Conservation (phyloP, 345 rosid species). For the Rhodamnia rubescens region DNA sequence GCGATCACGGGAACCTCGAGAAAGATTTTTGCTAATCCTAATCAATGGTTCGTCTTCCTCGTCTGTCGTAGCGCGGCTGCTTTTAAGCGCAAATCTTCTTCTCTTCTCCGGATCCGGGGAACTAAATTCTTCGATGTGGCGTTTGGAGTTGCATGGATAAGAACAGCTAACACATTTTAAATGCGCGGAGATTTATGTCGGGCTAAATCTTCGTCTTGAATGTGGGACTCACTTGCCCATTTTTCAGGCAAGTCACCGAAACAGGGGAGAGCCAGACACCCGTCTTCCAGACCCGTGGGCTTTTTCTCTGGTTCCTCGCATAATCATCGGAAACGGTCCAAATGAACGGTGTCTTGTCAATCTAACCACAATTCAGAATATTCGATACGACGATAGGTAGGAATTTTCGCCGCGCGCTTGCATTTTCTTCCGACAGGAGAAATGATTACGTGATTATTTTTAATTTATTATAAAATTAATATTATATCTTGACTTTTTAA, state of each 20-base stretch:
- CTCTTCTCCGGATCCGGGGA: neutral
- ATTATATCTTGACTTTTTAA: no score
- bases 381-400: neutral
- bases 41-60: neutral
- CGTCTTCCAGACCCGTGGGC: neutral
- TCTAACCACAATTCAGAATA: neutral
- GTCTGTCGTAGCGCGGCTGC: neutral
- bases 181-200: neutral
- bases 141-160: neutral
- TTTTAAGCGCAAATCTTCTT: neutral
- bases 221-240: neutral
- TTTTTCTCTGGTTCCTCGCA: neutral
- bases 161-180: neutral
- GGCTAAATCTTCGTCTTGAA: neutral
- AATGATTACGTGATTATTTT: no score
- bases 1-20: neutral
- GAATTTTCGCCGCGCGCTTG: neutral
- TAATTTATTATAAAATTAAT: no score
- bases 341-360: neutral
- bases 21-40: neutral
- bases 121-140: neutral
- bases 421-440: fast-evolving
- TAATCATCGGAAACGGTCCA: neutral
- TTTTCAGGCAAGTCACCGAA: neutral
- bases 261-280: neutral